phyloP scores from a whole-genome alignment of 495 filamentous ascomycete genomes.

The Annulohypoxylon moriforme region DNA sequence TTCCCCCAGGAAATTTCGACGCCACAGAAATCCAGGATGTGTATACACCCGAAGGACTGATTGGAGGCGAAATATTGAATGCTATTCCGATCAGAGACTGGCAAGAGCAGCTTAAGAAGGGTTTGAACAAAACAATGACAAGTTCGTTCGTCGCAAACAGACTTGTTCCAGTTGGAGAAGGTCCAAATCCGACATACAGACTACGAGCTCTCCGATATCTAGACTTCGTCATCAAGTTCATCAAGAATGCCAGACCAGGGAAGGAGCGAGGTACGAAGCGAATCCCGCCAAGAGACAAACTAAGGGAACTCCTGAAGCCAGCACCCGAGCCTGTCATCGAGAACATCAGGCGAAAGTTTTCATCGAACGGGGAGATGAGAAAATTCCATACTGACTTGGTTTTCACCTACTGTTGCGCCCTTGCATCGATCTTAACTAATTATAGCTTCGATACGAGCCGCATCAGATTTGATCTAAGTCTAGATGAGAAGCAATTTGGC shows the following conservation, averaged over 20 bases:
- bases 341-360: slow-evolving; percentile 75
- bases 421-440: slow-evolving; percentile 77
- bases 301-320: slow-evolving; percentile 57
- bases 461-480: slow-evolving; percentile 79
- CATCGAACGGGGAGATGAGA: slow-evolving; percentile 67
- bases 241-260: slow-evolving; percentile 49
- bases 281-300: slow-evolving; percentile 61
- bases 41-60: slow-evolving; percentile 76
- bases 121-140: slow-evolving; percentile 65
- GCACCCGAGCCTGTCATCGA: slow-evolving; percentile 74
- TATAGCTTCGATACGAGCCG: slow-evolving; percentile 81
- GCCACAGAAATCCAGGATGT: slow-evolving; percentile 82
- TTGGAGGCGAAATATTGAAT: slow-evolving; percentile 69
- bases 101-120: slow-evolving; percentile 71
- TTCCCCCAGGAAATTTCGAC: slow-evolving; percentile 78
- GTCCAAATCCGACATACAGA: slow-evolving; percentile 65
- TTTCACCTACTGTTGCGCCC: slow-evolving; percentile 74
- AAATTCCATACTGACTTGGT: slow-evolving; percentile 73
- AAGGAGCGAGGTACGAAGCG: slow-evolving; percentile 55
- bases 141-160: slow-evolving; percentile 75
- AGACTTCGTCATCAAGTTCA: slow-evolving; percentile 73
- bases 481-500: slow-evolving; percentile 73
- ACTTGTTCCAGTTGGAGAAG: slow-evolving; percentile 65
- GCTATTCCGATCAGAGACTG: slow-evolving; percentile 78
- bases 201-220: slow-evolving; percentile 76